Base-by-base conservation (phyloP, 2,329 filamentous ascomycete genomes). In the Sporothrix protearum region DNA sequence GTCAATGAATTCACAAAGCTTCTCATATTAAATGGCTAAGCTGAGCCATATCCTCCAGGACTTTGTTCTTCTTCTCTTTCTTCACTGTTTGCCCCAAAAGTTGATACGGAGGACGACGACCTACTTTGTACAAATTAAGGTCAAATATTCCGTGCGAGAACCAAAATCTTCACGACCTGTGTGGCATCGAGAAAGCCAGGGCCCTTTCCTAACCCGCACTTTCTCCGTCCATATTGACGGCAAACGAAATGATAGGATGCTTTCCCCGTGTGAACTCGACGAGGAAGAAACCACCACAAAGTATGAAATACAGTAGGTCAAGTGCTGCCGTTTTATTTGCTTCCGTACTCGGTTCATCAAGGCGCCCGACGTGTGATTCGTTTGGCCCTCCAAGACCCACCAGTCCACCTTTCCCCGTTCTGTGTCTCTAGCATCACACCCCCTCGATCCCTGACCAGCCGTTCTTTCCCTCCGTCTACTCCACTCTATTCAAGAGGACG, bases 151-250 rank as follows among this genome's bases (percentile, higher is more conserved):
- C 49, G 49, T 28, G 49, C 49, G 49, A 53, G 49, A 53, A 28
- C 49, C 22, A 53, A 14, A 53, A 28, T 53, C 22, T 53, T 25
- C 25, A 22, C 49, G n/a, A 64, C 22, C 33, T 64, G 59, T 64
- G 36, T 64, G 59, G 45, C 59, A 64, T 10, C 28, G 33, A 28
- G 14, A 7, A 33, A 25, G 28, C 42, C 6, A 66, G 22, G 19
- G 14, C 25, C 63, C 63, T 66, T 66, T 66, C 63, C 63, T 66
- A 33, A 47, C 49, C 33, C 45, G 63, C 39, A 49, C 63, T 49
- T 66, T 25, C 63, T 66, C 63, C 42, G 63, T 5, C 30, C 39
- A 39, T 16, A 30, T 19, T 28, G 7, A 19, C 19, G 25, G 2
- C 25, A 33, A 30, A 12, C 22, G 19, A 33, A 49, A 10, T 6